Evolutionary conservation across 2,329 filamentous ascomycete genomes (phyloP).

Genomic region (Hypoxylon sp.): DNA sequence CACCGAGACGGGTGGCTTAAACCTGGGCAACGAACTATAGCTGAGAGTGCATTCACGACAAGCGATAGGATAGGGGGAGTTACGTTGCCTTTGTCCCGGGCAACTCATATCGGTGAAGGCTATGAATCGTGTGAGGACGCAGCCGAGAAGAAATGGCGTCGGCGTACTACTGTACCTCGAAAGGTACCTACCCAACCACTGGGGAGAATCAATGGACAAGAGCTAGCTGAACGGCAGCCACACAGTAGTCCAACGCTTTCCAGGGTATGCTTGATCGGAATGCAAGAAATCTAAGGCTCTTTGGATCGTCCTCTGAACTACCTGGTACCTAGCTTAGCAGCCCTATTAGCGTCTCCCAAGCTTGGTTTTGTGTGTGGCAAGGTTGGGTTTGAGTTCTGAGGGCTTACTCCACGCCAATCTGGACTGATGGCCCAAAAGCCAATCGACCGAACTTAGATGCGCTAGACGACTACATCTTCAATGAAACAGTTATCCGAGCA

Average conservation of each 20-base stretch:
- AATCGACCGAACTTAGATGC: slow-evolving; percentile 13
- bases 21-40: not conserved
- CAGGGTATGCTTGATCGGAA: slow-evolving; percentile 32
- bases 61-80: not conserved
- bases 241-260: slow-evolving; percentile 19
- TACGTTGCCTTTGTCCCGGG: slow-evolving; percentile 4
- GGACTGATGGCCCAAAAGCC: slow-evolving; percentile 15
- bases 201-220: slow-evolving; percentile 27
- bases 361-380: slow-evolving; percentile 1
- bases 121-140: slow-evolving; percentile 20
- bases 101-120: slow-evolving; percentile 18
- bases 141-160: slow-evolving; percentile 26
- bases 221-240: slow-evolving; percentile 42
- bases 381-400: slow-evolving; percentile 16
- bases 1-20: slow-evolving; percentile 10
- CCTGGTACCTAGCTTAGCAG: slow-evolving; percentile 8
- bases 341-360: not conserved
- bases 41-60: not conserved
- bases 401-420: slow-evolving; percentile 22
- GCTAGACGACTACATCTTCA: slow-evolving; percentile 1
- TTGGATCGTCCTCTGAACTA: not conserved
- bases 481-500: slow-evolving; percentile 10
- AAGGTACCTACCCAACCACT: slow-evolving; percentile 20
- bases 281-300: slow-evolving; percentile 21
- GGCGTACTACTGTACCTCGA: slow-evolving; percentile 25